A percentile compares a stretch with the other conserved stretches of the same genome.
phyloP scores from a whole-genome alignment of 371 early-diverging fungal genomes.

The Capillidium heterosporum region DNA sequence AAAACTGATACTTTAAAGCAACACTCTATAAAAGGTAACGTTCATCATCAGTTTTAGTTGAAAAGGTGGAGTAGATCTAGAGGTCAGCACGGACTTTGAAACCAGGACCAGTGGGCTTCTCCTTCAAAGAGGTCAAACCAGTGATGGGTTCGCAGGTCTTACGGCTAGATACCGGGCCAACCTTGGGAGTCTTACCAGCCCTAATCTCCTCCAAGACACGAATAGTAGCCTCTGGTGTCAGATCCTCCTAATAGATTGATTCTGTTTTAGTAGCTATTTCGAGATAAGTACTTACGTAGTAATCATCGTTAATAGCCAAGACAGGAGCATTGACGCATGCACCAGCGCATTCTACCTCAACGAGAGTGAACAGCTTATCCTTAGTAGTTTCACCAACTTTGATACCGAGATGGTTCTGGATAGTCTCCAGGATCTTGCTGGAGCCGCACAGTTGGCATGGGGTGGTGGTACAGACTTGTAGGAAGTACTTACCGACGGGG shows the following conservation, averaged over 20 bases:
- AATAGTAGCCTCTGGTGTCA: conserved; percentile 79
- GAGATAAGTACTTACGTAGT: conserved; percentile 43
- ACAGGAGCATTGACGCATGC: conserved; percentile 98
- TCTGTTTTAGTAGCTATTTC: neutral
- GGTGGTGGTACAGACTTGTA: conserved; percentile 95
- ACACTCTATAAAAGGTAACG: no score
- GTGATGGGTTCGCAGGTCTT: conserved; percentile 76
- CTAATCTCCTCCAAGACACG: conserved; percentile 76
- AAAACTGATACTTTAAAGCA: no score
- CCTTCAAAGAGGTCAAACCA: conserved; percentile 64
- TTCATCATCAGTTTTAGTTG: no score
- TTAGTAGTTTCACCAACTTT: conserved; percentile 84
- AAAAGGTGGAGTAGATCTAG: no score
- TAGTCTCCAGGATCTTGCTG: conserved; percentile 68
- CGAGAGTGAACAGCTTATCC: conserved; percentile 89
- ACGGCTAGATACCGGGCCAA: conserved; percentile 76
- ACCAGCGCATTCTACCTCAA: conserved; percentile 97
- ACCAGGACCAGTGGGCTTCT: conserved; percentile 84
- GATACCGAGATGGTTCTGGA: conserved; percentile 72
- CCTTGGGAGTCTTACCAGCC: conserved; percentile 46
- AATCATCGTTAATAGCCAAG: conserved; percentile 92
- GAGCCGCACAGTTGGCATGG: conserved; percentile 94
- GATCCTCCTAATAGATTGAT: conserved; percentile 57
- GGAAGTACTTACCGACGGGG: conserved; percentile 94
- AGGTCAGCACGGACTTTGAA: conserved; percentile 71